Evolutionary conservation across 23 red algal species (phyloP), one percentile per base, ranked within the genome.

Genomic region (Gracilariopsis chorda): DNA sequence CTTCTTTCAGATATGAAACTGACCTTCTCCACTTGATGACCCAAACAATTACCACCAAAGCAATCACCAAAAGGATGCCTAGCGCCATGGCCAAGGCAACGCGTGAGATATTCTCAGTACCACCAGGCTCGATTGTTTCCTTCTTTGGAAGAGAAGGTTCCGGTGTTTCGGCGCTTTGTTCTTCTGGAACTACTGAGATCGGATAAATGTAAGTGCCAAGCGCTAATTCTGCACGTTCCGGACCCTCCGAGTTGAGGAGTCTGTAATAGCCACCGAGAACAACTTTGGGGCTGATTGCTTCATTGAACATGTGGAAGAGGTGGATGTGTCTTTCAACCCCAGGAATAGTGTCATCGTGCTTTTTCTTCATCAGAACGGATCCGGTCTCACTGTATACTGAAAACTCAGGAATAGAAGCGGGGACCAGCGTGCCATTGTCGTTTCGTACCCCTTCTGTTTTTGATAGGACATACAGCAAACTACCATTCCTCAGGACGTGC

Each of bases 401-500:
- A 44, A 86, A 65, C 20, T 49, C 37, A 3, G 82, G 60, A 32
- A 45, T 63, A 0, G 7, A 70, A 29, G 52, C 60, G 13, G 52
- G 39, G 30, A 47, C 35, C 35, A 47, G 10, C 29, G 47, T 42
- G 41, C 30, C 29, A 53, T 29, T 65, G 7, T 49, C 21, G 63
- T 86, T 72, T 53, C 82, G 82, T 51, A 73, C 28, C 10, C 10
- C 46, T 41, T 86, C 43, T 2, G 60, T 32, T n/a, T 71, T 28
- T 6, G 62, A 60, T 2, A 86, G 62, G 2, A 47, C 82, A 71
- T 72, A 86, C 23, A 86, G 29, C 7, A 39, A 19, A 7, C 57
- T 70, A 19, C 82, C 82, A 56, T 86, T 86, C 33, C 45, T 28
- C 20, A 86, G 49, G 23, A 86, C 62, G 59, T 61, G 46, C 82